Percentiles rank a stretch among this genome's conserved stretches.
Evolutionary conservation across 1,284 basidiomycete species (phyloP).

Genomic region (Laetiporus sulphureus): DNA sequence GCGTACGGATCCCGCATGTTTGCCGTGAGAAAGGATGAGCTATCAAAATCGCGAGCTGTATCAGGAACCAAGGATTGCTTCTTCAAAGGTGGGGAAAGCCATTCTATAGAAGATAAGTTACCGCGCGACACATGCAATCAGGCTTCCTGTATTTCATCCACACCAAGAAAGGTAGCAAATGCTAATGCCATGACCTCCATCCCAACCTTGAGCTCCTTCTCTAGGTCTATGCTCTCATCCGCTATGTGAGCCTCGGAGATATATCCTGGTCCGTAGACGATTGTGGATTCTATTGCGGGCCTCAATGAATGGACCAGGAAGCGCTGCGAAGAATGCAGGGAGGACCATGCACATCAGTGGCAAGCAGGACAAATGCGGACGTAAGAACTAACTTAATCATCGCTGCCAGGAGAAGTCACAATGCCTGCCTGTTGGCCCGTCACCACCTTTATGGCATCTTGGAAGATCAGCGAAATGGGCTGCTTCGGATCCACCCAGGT

Average conservation of each 20-base stretch:
- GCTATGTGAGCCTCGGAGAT: slow-evolving; percentile 9
- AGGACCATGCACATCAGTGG: background rate
- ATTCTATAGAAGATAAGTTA: no score
- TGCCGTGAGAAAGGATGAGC: no score
- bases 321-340: slow-evolving; percentile 1
- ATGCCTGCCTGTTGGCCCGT: slow-evolving; percentile 8
- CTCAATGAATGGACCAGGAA: slow-evolving; percentile 9
- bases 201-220: slow-evolving; percentile 8
- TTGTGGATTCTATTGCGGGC: slow-evolving; percentile 3
- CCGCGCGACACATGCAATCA: no score
- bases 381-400: slow-evolving; percentile 8
- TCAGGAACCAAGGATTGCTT: no score
- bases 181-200: slow-evolving; percentile 10
- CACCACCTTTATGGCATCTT: slow-evolving; percentile 6
- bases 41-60: no score
- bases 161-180: slow-evolving; percentile 8
- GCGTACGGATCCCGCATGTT: no score
- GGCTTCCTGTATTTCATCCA: no score
- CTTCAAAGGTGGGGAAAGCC: no score
- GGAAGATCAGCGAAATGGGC: slow-evolving; percentile 6
- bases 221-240: slow-evolving; percentile 11
- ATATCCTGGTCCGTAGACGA: slow-evolving; percentile 8
- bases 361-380: background rate
- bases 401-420: slow-evolving; percentile 8
- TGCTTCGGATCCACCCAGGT: slow-evolving; percentile 9